Evolutionary conservation across 129 eudicot genomes (phyloP), one percentile per base, ranked within the genome.

Genomic region (Tagetes patula): DNA sequence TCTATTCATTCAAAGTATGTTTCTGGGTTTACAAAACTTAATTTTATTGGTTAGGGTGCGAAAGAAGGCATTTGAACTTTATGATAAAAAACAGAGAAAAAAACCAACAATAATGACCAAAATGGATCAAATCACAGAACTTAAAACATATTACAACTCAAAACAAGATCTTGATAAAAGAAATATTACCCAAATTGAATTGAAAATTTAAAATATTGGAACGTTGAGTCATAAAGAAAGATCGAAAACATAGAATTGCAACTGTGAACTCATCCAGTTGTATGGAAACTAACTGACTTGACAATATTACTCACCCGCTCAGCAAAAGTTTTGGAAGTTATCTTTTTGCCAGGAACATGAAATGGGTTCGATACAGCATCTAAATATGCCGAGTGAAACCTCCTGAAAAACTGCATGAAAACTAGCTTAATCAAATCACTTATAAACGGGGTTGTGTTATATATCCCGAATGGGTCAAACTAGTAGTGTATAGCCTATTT

Each of bases 311-410:
- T 90, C 67, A 95, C 99, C 73, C 91, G 81, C 74, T 80, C 96
- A 54, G 94, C 96, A 77, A 95, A 95, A 0, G 83, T 83, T 70
- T 74, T 83, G 70, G 97, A 95, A 39, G 94, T 95, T 59, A 95
- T 90, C 87, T 95, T 95, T 77, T 95, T 95, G 46, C 99, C 99
- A 1, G 97, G 99, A 56, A 95, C 89, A 55, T 95, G 97, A 84
- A 95, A 95, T 55, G 99, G 99, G 73, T 95, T 95, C 4, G 97
- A 90, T 47, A 95, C 97, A 0, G 99, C 99, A 66, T 95, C 96
- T 67, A 88, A 91, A 72, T 88, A 95, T 52, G 97, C 97, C 56
- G 99, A 75, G 68, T 95, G 99, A 78, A 95, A 95, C 86, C 87
- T 86, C 82, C 96, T 88, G 84, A 86, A 90, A 77, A 95, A 91